These are phyloP conservation scores for Amanita pseudoporphyria DNA, from an alignment of 768 basidiomycete genomes.

Conservation along the genomic window DNA sequence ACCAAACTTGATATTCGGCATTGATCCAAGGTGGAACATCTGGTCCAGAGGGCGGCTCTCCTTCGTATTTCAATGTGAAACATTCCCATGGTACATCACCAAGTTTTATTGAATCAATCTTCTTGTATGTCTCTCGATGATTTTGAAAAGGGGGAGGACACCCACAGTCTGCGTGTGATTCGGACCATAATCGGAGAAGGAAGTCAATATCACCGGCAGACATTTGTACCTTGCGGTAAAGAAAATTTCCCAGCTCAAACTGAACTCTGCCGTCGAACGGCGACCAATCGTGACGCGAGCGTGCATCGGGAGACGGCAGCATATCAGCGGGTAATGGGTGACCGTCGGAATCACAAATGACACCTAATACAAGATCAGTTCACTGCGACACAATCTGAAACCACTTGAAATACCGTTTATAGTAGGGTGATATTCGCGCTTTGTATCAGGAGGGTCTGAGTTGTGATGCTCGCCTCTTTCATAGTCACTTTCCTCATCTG, in stretches of 20 bases:
- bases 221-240: no score
- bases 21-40: slow-evolving; percentile 19
- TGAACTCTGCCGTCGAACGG: slow-evolving; percentile 4
- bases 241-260: no score
- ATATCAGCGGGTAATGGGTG: background rate
- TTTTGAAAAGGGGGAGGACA: no score
- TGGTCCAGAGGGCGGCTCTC: slow-evolving; percentile 4
- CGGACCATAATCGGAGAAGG: slow-evolving; percentile 6
- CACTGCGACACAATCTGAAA: no score
- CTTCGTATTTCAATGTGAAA: slow-evolving; percentile 12
- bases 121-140: slow-evolving; percentile 15
- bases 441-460: no score
- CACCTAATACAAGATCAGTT: no score
- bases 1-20: no score
- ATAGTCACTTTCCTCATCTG: no score
- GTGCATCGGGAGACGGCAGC: background rate
- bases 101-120: slow-evolving; percentile 16
- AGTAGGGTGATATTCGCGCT: no score
- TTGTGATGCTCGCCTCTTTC: no score
- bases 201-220: no score
- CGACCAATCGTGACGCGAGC: slow-evolving; percentile 1
- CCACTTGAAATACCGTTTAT: no score
- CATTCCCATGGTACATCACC: slow-evolving; percentile 20
- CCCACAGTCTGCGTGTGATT: background rate
- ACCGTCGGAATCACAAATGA: background rate